A percentile compares a stretch with the other conserved stretches of the same genome.
Conservation (phyloP, 2,329 filamentous ascomycete species). For the Penicillium sp. region DNA sequence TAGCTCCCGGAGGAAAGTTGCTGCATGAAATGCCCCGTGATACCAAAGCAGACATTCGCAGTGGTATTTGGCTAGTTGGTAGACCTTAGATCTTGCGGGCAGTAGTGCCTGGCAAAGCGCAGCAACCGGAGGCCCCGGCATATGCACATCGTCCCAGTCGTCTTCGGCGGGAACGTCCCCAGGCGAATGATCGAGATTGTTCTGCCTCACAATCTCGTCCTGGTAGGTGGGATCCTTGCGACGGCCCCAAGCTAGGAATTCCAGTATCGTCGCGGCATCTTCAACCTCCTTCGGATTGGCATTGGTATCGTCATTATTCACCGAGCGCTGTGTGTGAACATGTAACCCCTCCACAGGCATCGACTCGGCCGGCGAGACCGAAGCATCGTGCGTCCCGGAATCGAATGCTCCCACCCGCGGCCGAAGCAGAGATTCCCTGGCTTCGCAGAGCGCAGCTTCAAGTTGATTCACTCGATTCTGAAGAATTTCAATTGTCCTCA, state of each 20-base stretch:
- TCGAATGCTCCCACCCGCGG: slow-evolving; percentile 3
- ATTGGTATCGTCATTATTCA: background rate
- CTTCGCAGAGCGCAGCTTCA: slow-evolving; percentile 24
- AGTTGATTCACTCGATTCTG: slow-evolving; percentile 30
- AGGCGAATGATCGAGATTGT: slow-evolving; percentile 24
- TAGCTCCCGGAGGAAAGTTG: slow-evolving; percentile 36
- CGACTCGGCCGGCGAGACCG: slow-evolving; percentile 8
- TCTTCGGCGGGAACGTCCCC: slow-evolving; percentile 20
- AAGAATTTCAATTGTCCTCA: slow-evolving; percentile 23
- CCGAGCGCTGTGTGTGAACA: background rate
- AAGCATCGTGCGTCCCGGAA: background rate
- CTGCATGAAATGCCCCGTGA: slow-evolving; percentile 39
- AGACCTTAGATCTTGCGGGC: slow-evolving; percentile 23
- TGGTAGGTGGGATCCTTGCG: slow-evolving; percentile 42
- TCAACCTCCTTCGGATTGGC: slow-evolving; percentile 29
- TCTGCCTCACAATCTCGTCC: slow-evolving; percentile 25
- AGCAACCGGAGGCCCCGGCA: slow-evolving; percentile 4
- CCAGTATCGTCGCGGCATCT: slow-evolving; percentile 49
- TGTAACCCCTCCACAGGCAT: background rate
- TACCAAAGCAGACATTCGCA: slow-evolving; percentile 42
- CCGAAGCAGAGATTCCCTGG: slow-evolving; percentile 9
- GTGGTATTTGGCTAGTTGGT: slow-evolving; percentile 41
- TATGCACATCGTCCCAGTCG: slow-evolving; percentile 8
- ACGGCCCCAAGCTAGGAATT: slow-evolving; percentile 53
- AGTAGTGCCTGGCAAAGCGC: slow-evolving; percentile 41